phyloP scores from a whole-genome alignment of 2,329 filamentous ascomycete genomes.

The Canariomyces notabilis region DNA sequence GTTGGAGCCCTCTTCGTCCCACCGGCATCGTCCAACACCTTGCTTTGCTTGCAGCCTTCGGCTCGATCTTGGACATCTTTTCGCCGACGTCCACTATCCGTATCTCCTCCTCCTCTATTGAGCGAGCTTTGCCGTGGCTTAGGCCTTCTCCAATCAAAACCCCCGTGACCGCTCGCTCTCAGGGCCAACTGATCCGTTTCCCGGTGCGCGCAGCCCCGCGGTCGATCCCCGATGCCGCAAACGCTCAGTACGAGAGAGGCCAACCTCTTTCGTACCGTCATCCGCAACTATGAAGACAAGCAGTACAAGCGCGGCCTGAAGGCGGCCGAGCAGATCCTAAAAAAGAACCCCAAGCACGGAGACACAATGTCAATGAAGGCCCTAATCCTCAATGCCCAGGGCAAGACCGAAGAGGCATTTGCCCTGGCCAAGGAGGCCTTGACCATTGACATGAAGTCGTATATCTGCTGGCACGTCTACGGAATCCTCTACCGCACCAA shows the following conservation, averaged over 20 bases:
- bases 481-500: constrained; percentile 86
- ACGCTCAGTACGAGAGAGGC: constrained; percentile 80
- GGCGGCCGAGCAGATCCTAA: constrained; percentile 91
- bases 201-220: constrained; percentile 12
- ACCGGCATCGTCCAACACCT: background rate
- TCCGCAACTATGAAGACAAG: constrained; percentile 96
- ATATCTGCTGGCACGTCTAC: constrained; percentile 99
- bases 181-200: background rate
- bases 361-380: constrained; percentile 99
- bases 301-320: constrained; percentile 95
- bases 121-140: too few species aligned
- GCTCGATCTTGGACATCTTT: too few species aligned
- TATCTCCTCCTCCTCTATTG: too few species aligned
- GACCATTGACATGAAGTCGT: constrained; percentile 96
- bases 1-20: background rate
- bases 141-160: too few species aligned
- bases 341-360: constrained; percentile 91
- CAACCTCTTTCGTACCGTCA: constrained; percentile 88
- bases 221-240: constrained; percentile 57
- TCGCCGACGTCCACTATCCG: too few species aligned
- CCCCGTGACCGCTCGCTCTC: too few species aligned
- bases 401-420: constrained; percentile 92
- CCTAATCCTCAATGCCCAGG: constrained; percentile 87
- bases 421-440: constrained; percentile 86
- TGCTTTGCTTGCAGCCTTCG: too few species aligned